Evolutionary conservation across 2,329 filamentous ascomycete species (phyloP).

Genomic region (Knufia fluminis): DNA sequence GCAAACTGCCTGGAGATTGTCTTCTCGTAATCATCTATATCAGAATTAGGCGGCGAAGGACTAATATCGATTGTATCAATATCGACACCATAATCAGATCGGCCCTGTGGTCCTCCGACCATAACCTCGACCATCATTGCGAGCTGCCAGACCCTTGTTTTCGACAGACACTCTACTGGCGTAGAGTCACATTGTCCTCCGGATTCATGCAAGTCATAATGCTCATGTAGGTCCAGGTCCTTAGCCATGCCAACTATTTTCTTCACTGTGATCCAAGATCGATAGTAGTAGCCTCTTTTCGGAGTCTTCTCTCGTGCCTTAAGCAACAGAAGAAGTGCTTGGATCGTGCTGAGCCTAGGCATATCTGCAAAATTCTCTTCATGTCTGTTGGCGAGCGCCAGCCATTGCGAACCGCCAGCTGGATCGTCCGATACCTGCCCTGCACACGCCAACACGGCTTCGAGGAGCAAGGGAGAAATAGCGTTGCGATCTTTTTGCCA

Average conservation of each 20-base stretch:
- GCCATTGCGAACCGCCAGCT: constrained; percentile 80
- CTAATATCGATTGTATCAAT: constrained; percentile 67
- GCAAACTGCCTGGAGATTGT: constrained; percentile 74
- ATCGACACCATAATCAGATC: constrained; percentile 67
- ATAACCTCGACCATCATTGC: constrained; percentile 81
- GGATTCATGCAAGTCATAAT: constrained; percentile 66
- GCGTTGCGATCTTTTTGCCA: constrained; percentile 76
- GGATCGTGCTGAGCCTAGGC: constrained; percentile 80
- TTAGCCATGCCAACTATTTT: constrained; percentile 89
- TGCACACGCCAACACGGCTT: constrained; percentile 84
- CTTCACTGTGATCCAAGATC: constrained; percentile 93
- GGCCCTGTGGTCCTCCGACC: constrained; percentile 86
- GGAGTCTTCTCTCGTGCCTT: constrained; percentile 89
- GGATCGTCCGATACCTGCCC: constrained; percentile 75
- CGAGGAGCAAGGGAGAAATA: constrained; percentile 80
- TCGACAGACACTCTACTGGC: constrained; percentile 68
- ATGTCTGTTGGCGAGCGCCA: constrained; percentile 79
- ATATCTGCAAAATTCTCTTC: constrained; percentile 90
- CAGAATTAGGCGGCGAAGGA: constrained; percentile 53
- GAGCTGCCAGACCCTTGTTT: constrained; percentile 82
- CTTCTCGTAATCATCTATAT: constrained; percentile 65
- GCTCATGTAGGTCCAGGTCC: constrained; percentile 80
- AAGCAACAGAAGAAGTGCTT: constrained; percentile 75
- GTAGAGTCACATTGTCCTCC: constrained; percentile 61
- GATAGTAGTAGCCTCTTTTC: constrained; percentile 89